Conservation (phyloP, 805 yeast genomes). For the Hermanozyma aechmeae region DNA sequence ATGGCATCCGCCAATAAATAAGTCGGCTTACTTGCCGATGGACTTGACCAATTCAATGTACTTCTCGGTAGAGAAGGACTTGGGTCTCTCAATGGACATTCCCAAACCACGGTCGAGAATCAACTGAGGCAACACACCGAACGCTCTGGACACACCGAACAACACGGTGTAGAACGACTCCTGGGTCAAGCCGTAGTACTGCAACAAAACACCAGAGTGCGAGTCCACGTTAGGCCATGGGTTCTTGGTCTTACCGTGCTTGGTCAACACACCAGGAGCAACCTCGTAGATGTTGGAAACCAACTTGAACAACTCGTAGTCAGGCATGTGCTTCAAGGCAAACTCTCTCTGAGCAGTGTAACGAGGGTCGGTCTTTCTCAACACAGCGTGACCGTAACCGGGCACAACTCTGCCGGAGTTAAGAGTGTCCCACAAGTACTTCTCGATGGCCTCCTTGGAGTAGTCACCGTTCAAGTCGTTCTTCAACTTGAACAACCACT, state of each 20-base stretch:
- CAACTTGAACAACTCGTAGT: conserved; percentile 56
- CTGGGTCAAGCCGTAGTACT: conserved; percentile 72
- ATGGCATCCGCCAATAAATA: conserved; percentile 2
- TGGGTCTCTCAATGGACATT: conserved; percentile 76
- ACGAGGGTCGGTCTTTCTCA: conserved; percentile 77
- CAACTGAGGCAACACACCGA: conserved; percentile 72
- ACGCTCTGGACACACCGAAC: conserved; percentile 74
- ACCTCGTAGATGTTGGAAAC: conserved; percentile 58
- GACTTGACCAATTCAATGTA: conserved; percentile 15
- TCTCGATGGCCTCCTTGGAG: conserved; percentile 46
- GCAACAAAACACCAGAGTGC: conserved; percentile 67
- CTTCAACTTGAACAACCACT: conserved; percentile 60
- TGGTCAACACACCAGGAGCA: conserved; percentile 65
- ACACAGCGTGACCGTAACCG: conserved; percentile 84
- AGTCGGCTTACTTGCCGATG: conserved; percentile 12
- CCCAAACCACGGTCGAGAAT: conserved; percentile 74
- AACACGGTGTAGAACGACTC: conserved; percentile 69
- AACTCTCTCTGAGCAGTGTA: conserved; percentile 66
- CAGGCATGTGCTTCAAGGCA: conserved; percentile 51
- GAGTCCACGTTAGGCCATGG: conserved; percentile 84
- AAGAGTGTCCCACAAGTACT: conserved; percentile 62
- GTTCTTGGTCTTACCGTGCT: conserved; percentile 80
- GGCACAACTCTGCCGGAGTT: conserved; percentile 74
- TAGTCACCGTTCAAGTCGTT: conserved; percentile 54
- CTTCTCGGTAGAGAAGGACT: conserved; percentile 30